Evolutionary conservation across 2,329 filamentous ascomycete genomes (phyloP).

Genomic region (Alternaria viburni): DNA sequence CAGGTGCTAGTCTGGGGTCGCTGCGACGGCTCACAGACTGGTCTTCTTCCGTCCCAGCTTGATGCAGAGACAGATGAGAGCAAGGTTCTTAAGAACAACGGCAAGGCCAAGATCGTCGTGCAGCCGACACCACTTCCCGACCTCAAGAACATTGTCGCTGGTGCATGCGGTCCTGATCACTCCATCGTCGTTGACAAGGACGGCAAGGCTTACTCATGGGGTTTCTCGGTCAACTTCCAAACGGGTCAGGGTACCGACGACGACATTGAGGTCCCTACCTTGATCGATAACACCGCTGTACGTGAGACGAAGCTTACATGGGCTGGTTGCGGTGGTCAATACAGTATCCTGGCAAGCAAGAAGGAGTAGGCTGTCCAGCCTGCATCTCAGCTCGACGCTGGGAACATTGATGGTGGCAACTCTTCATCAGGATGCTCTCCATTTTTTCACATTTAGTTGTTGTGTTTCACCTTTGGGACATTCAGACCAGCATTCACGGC

Average conservation of each 20-base stretch:
- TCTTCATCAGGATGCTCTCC: conserved; percentile 12
- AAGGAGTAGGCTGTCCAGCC: conserved; percentile 24
- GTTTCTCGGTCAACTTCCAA: conserved; percentile 81
- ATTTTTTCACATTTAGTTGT: conserved; percentile 12
- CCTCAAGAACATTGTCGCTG: conserved; percentile 62
- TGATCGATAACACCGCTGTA: conserved; percentile 85
- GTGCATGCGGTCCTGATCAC: conserved; percentile 74
- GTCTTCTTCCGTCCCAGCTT: conserved; percentile 46
- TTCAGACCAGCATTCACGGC: conserved; percentile 29
- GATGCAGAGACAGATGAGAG: conserved; percentile 47
- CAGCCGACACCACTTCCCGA: conserved; percentile 67
- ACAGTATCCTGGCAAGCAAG: conserved; percentile 64
- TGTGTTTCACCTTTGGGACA: background rate
- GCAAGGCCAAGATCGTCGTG: conserved; percentile 73
- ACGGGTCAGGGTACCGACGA: conserved; percentile 79
- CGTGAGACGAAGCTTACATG: conserved; percentile 75
- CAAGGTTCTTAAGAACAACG: conserved; percentile 59
- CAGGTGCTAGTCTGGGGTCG: conserved; percentile 67
- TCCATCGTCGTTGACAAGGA: conserved; percentile 72
- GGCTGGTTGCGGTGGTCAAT: conserved; percentile 90
- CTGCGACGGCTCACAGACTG: conserved; percentile 63
- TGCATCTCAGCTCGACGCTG: background rate
- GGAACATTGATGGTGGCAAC: background rate
- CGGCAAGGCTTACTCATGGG: conserved; percentile 78
- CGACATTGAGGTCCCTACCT: conserved; percentile 76